Base-by-base conservation (phyloP, 2,329 filamentous ascomycete genomes). In the Fusarium papillatum region DNA sequence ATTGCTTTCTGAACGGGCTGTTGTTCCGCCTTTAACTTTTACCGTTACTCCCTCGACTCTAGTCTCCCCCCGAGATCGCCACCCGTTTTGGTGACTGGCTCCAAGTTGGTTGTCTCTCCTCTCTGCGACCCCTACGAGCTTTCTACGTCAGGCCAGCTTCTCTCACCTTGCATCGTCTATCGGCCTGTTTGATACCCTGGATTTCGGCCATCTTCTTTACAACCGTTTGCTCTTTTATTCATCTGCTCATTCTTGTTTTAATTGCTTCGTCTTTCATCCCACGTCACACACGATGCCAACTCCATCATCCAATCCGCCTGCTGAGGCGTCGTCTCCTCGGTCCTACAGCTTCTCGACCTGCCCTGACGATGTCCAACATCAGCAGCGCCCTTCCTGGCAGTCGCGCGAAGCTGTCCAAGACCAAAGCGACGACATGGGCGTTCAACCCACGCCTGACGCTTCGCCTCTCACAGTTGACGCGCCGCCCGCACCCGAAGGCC, bases 301-400 rank as follows among this genome's bases (percentile, higher is more conserved):
- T 29, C 86, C 86, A 69, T 87, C 86, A 19, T 83, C 85, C 65
- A 85, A 86, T 76, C 83, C 82, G 70, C 83, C 83, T 59, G 81
- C 84, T 55, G 81, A 84, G 72, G 82, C 82, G 38, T 79, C 82
- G 46, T 84, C 84, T 57, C 82, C 84, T 55, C 82, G 81, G 68
- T 81, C 83, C 7, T 81, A 84, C 68, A 80, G 78, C 67, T 85
- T 86, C 75, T 85, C 84, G 57, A 85, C 85, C 75, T 88, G 86
- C 69, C 86, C 86, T 69, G 86, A 88, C 69, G 85, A 87, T 31
- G 78, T 83, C 17, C 83, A 80, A 62, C 81, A 79, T 61, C 76
- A 79, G 66, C 79, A 64, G 63, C 75, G 72, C 71, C 73, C 76
- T 39, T 36, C 72, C 36, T 79, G 81, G 71, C 79, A 81, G 70